phyloP scores from a whole-genome alignment of 2,329 filamentous ascomycete genomes.

The Sporothrix sp. region DNA sequence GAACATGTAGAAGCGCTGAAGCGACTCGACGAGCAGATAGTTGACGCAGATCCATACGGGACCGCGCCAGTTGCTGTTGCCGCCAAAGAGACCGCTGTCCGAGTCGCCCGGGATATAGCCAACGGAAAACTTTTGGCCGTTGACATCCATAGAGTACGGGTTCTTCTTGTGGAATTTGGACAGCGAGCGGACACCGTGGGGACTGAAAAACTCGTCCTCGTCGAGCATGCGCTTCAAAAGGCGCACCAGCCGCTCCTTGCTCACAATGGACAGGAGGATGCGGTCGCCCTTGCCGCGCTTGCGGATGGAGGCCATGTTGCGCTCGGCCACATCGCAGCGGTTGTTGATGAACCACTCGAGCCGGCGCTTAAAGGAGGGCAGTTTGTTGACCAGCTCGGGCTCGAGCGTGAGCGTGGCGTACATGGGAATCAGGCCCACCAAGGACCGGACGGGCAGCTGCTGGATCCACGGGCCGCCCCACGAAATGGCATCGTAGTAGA shows the following conservation, averaged over 20 bases:
- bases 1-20: constrained; percentile 94
- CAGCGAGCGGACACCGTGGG: constrained; percentile 82
- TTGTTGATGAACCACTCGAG: constrained; percentile 92
- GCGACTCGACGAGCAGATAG: constrained; percentile 83
- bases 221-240: constrained; percentile 89
- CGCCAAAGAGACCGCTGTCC: constrained; percentile 87
- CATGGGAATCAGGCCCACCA: constrained; percentile 87
- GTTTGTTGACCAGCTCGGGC: constrained; percentile 82
- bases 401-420: constrained; percentile 89
- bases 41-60: constrained; percentile 96
- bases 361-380: constrained; percentile 87
- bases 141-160: constrained; percentile 91
- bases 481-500: constrained; percentile 97
- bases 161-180: constrained; percentile 86
- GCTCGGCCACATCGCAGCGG: constrained; percentile 73
- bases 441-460: constrained; percentile 81
- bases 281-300: constrained; percentile 85
- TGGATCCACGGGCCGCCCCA: constrained; percentile 92
- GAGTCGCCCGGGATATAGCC: constrained; percentile 92
- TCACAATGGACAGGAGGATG: constrained; percentile 80
- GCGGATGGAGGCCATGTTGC: constrained; percentile 89
- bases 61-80: constrained; percentile 96
- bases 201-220: constrained; percentile 83
- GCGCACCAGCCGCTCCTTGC: constrained; percentile 80
- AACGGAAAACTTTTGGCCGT: constrained; percentile 80